Evolutionary conservation across 371 early-diverging fungal species (phyloP), one percentile per base, ranked within the genome.

Genomic region (Mortierella sp.): DNA sequence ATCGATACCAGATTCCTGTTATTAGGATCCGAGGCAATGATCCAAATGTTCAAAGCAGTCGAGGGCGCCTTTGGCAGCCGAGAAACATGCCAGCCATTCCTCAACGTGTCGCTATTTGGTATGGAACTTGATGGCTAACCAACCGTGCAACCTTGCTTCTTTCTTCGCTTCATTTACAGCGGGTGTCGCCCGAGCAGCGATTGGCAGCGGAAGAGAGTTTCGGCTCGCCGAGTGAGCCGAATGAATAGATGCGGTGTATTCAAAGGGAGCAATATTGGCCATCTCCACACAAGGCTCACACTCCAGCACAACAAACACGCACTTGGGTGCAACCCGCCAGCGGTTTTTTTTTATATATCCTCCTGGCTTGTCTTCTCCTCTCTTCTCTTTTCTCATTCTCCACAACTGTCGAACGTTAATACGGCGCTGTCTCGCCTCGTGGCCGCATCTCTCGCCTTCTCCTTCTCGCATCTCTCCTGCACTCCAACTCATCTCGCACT

Each of bases 151-250:
- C n/a, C n/a, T n/a, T n/a, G n/a, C n/a, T n/a, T n/a, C n/a, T n/a
- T 34, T 34, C 34, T 10, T 10, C 34, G 7, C 34, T 34, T 34
- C 34, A 34, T 34, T 34, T 34, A 10, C 4, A 34, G 34, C 34
- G 34, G 10, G 34, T 34, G 34, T 34, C 10, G 34, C 10, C 10
- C 4, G 34, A 34, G 34, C 7, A 34, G 34, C 34, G 57, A 57
- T 57, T 57, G 57, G 57, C 21, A 1, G 21, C 19, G 19, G 31
- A 60, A 37, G 51, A 60, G 29, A 31, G 34, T 60, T 31, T 60
- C 60, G 60, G 60, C 60, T 60, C 60, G 60, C 41, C 16, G 51
- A 43, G 51, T 59, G 60, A 60, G 60, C 60, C 60, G 60, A 60
- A 51, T 60, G 60, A 52, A 29, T 60, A 16, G 40, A 27, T 16